These are phyloP conservation scores for Hyaloperonospora arabidopsidis DNA, from an alignment of 352 stramenopile species.

Conservation along the genomic window DNA sequence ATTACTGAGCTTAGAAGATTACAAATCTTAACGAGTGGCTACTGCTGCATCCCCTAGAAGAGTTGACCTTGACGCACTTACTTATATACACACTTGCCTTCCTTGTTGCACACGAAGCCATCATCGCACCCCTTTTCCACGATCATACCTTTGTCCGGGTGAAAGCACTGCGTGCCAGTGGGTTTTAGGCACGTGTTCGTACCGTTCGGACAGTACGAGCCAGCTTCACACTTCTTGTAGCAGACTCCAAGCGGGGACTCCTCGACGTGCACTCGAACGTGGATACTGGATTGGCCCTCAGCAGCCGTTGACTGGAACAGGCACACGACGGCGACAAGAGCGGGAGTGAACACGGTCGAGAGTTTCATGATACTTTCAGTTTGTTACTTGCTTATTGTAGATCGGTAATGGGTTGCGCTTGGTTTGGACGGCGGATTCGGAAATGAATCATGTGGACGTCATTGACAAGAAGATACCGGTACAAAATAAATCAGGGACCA, in stretches of 20 bases:
- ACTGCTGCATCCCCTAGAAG: conserved; percentile 3
- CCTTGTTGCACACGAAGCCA: conserved; percentile 29
- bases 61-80: conserved; percentile 10
- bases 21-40: background rate
- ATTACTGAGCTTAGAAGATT: background rate
- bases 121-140: conserved; percentile 10
- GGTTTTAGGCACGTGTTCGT: conserved; percentile 15
- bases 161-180: conserved; percentile 19
- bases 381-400: background rate
- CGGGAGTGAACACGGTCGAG: conserved; percentile 20
- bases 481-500: too few relatives aligned
- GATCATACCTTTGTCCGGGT: conserved; percentile 25
- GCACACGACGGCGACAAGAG: conserved; percentile 13
- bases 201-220: conserved; percentile 23
- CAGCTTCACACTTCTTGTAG: conserved; percentile 19
- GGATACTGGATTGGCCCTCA: conserved; percentile 17
- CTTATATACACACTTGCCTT: conserved; percentile 28
- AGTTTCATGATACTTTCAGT: conserved; percentile 26
- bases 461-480: too few relatives aligned
- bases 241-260: conserved; percentile 11
- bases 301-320: conserved; percentile 15
- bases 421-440: too few relatives aligned
- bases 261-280: conserved; percentile 23
- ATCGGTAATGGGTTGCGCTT: too few relatives aligned
- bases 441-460: too few relatives aligned